Evolutionary conservation across 352 stramenopile genomes (phyloP).

Genomic region (Peronospora destructor): DNA sequence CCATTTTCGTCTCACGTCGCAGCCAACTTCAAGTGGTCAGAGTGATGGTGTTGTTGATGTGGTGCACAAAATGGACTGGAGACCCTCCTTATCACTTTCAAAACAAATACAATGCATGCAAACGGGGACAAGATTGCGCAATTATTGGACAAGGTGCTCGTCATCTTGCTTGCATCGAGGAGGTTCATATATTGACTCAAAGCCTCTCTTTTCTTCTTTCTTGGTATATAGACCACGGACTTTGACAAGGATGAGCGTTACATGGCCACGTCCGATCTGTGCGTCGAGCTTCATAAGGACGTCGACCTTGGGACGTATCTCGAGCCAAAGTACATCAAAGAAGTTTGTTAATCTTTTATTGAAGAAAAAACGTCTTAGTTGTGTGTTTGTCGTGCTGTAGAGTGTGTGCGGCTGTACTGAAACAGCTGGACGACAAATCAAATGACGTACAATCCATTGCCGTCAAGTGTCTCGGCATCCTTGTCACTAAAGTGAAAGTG

Average conservation of each 20-base stretch:
- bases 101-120: conserved; percentile 42
- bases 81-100: conserved; percentile 19
- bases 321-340: conserved; percentile 64
- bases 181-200: neutral
- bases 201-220: neutral
- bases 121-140: conserved; percentile 76
- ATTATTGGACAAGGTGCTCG: conserved; percentile 68
- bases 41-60: conserved; percentile 18
- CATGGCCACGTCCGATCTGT: conserved; percentile 98
- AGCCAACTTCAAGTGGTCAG: conserved; percentile 15
- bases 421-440: conserved; percentile 96
- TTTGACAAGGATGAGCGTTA: conserved; percentile 98
- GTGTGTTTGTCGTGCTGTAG: conserved; percentile 24
- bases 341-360: neutral
- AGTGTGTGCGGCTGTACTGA: conserved; percentile 93
- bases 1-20: conserved; percentile 20
- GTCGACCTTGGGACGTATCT: conserved; percentile 80
- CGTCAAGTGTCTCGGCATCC: conserved; percentile 90
- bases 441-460: conserved; percentile 97
- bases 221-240: conserved; percentile 51
- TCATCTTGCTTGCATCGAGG: neutral
- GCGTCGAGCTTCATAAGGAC: conserved; percentile 92
- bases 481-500: conserved; percentile 96
- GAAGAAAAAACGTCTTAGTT: neutral
- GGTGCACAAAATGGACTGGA: conserved; percentile 4